A percentile compares a stretch with the other conserved stretches of the same genome.
These are phyloP conservation scores for Aspergillus ellipticus DNA, from an alignment of 495 filamentous ascomycete species.

Conservation along the genomic window DNA sequence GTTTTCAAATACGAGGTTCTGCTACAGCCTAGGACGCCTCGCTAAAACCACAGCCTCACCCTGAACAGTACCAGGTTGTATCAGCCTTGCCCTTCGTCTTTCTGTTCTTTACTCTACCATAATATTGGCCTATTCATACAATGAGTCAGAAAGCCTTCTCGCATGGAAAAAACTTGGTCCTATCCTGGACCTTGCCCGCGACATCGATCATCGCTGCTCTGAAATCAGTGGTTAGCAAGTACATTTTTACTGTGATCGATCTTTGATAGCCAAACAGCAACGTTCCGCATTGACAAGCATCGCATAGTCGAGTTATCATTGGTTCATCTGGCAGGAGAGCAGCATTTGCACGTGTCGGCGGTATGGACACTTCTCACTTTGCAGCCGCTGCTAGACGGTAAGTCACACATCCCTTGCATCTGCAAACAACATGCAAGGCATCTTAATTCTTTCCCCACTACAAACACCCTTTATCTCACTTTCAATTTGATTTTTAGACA, in stretches of 20 bases:
- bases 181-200: background rate
- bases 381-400: background rate
- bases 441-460: background rate
- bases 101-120: background rate
- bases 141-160: background rate
- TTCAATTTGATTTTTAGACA: background rate
- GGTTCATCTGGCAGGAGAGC: background rate
- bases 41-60: no score
- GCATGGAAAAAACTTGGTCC: background rate
- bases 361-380: background rate
- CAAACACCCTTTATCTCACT: background rate
- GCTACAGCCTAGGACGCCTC: background rate
- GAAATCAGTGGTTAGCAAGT: background rate
- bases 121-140: background rate
- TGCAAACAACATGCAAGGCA: background rate
- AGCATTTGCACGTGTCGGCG: background rate
- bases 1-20: background rate
- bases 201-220: background rate
- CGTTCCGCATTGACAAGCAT: no score
- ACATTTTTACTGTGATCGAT: background rate
- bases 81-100: background rate
- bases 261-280: no score
- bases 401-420: background rate
- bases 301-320: background rate
- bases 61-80: background rate